Evolutionary conservation across 495 filamentous ascomycete genomes (phyloP).

Genomic region (Penicillium goetzii): DNA sequence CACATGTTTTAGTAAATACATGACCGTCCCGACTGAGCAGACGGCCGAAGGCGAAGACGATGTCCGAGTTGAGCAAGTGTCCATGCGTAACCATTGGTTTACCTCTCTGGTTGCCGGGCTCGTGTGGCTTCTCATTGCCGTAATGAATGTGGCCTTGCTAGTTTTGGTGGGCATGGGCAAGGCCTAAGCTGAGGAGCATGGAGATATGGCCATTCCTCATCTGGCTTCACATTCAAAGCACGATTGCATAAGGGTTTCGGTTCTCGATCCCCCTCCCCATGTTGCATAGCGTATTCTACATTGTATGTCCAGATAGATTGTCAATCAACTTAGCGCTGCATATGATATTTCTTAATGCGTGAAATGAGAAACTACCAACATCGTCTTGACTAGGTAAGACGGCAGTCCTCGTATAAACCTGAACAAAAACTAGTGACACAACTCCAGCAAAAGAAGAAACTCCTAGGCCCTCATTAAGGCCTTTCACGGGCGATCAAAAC

Average conservation of each 20-base stretch:
- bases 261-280: background rate
- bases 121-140: slow-evolving; percentile 69
- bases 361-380: background rate
- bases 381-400: background rate
- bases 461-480: background rate
- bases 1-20: slow-evolving; percentile 78
- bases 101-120: slow-evolving; percentile 56
- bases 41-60: slow-evolving; percentile 32
- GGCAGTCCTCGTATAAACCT: background rate
- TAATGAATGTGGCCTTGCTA: slow-evolving; percentile 75
- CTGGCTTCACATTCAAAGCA: background rate
- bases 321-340: slow-evolving; percentile 9
- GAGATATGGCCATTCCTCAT: background rate
- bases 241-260: background rate
- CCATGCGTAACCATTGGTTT: slow-evolving; percentile 66
- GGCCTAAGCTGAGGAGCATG: slow-evolving; percentile 25
- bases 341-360: slow-evolving; percentile 2
- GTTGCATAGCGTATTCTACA: background rate
- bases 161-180: slow-evolving; percentile 68
- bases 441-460: background rate
- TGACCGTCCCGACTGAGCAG: slow-evolving; percentile 62
- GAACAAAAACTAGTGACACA: background rate
- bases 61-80: slow-evolving; percentile 39
- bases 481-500: background rate
- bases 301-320: slow-evolving; percentile 3